Evolutionary conservation across 2,329 filamentous ascomycete species (phyloP), one percentile per base, ranked within the genome.

Genomic region (Emmonsia crescens): DNA sequence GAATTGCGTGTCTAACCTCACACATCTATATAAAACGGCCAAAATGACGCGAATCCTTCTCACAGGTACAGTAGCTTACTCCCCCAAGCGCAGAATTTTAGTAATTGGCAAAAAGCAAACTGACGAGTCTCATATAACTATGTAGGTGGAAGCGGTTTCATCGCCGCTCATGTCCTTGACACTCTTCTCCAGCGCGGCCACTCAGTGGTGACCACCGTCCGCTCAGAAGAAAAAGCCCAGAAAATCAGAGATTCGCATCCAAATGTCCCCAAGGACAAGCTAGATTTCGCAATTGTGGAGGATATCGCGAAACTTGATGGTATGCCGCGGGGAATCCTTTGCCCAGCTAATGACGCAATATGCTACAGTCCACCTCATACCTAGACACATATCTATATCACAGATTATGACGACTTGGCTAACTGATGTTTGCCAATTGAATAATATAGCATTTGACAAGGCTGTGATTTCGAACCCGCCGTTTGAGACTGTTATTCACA

Each of bases 401-500:
- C 19, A 3, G 19, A 3, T 10, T n/a, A 9, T 31, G 16, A 10
- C 51, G 21, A 57, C 12, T 44, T 31, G 5, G 24, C n/a, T 29
- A 31, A 44, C 5, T 19, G 4, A 51, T 19, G 29, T 24, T 57
- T 49, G 48, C 9, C 5, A 52, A 49, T n/a, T 38, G 46, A 31
- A 38, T 38, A 27, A 29, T 38, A 27, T 42, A 21, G 89, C 88
- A 29, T 95, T 94, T 66, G 83, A 88, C 62, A 74, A 82, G 72
- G 83, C 82, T 19, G 80, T 86, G 56, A 77, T 83, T 65, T 84
- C 83, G 19, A 78, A 83, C 60, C 83, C 83, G 0, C 83, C 85
- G 0, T 89, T 93, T 64, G 86, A 89, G 68, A 85, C 82, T 54
- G 87, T 93, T 57, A 80, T 91, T 59, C 87, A 91, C 72, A 89